Evolutionary conservation across 352 stramenopile species (phyloP).

Genomic region (Lagenidium giganteum): DNA sequence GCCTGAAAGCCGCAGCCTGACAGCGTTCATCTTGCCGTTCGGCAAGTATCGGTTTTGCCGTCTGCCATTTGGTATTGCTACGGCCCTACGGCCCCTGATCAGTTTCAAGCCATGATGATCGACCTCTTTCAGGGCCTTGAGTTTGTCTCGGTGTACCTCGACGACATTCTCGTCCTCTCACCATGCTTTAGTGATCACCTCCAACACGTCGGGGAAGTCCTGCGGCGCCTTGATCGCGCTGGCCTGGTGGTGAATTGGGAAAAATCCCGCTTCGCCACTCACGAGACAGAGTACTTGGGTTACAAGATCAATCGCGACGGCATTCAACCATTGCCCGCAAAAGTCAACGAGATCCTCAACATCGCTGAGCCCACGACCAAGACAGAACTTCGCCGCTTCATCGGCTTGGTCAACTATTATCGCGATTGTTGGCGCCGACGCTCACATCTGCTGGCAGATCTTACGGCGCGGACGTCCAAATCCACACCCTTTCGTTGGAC

Average conservation of each 20-base stretch:
- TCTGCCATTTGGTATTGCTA: conserved; percentile 19
- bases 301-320: conserved; percentile 3
- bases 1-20: conserved; percentile 12
- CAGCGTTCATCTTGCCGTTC: conserved; percentile 21
- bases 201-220: background rate
- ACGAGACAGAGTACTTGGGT: conserved; percentile 9
- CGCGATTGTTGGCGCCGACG: conserved; percentile 25
- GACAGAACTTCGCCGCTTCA: background rate
- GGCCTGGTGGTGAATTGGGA: conserved; percentile 8
- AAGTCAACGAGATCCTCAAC: conserved; percentile 5
- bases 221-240: background rate
- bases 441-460: conserved; percentile 19
- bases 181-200: background rate
- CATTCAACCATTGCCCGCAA: background rate
- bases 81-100: conserved; percentile 6
- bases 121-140: background rate
- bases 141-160: conserved; percentile 5
- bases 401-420: conserved; percentile 23
- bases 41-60: conserved; percentile 19
- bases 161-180: conserved; percentile 7
- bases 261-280: conserved; percentile 13
- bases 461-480: conserved; percentile 23
- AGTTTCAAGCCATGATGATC: conserved; percentile 3
- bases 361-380: background rate
- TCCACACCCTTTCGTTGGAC: conserved; percentile 16